Percentiles rank a stretch among this genome's conserved stretches.
phyloP scores from a whole-genome alignment of 2,329 filamentous ascomycete genomes.

The Myriosclerotinia curreyana region DNA sequence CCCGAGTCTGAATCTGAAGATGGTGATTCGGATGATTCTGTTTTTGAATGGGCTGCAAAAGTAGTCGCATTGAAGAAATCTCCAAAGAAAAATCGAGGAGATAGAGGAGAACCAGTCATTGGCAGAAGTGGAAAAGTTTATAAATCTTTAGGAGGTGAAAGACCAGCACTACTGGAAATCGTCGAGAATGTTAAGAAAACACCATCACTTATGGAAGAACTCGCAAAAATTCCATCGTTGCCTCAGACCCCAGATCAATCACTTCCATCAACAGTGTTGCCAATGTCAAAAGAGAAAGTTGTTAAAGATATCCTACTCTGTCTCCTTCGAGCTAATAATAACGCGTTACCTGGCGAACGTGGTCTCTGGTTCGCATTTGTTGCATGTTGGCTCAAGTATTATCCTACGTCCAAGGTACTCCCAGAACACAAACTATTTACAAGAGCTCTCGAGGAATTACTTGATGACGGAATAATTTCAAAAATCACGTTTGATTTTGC shows the following conservation, averaged over 20 bases:
- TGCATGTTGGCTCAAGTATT: constrained; percentile 33
- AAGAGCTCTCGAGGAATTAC: constrained; percentile 32
- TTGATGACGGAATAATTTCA: constrained; percentile 27
- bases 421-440: constrained; percentile 34
- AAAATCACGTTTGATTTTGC: constrained; percentile 14
- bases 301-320: constrained; percentile 28
- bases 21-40: constrained; percentile 28
- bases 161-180: constrained; percentile 12
- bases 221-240: background rate
- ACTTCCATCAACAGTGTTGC: background rate
- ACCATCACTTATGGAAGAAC: constrained; percentile 11
- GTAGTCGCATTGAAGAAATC: constrained; percentile 17
- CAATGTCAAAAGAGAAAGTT: constrained; percentile 14
- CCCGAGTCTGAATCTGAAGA: constrained; percentile 14
- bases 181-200: background rate
- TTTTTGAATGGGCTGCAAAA: constrained; percentile 30
- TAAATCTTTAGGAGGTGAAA: constrained; percentile 14
- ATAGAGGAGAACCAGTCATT: constrained; percentile 11
- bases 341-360: constrained; percentile 36
- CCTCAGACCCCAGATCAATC: background rate
- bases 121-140: constrained; percentile 19
- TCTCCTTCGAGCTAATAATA: constrained; percentile 30
- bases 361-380: constrained; percentile 37
- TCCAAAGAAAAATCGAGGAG: constrained; percentile 4
- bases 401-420: constrained; percentile 24